Conservation (phyloP, 1,284 basidiomycete genomes). For the Fistulinella cinereoalba region DNA sequence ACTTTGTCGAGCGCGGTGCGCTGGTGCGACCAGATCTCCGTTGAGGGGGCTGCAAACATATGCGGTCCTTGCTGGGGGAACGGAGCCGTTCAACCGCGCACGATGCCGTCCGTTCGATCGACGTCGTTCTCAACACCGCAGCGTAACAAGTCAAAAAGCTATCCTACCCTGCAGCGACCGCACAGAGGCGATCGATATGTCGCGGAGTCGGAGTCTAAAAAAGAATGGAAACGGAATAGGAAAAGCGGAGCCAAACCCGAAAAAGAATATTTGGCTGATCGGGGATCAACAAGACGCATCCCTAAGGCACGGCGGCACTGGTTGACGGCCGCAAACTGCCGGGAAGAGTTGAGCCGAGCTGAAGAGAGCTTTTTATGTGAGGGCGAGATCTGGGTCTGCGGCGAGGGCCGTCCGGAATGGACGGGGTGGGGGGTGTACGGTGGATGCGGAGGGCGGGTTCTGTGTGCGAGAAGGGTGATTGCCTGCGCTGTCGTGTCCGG, state of each 20-base stretch:
- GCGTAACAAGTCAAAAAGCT: too few species aligned
- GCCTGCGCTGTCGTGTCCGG: constrained; percentile 3
- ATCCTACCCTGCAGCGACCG: too few species aligned
- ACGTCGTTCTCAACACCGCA: too few species aligned
- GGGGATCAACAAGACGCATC: constrained; percentile 37
- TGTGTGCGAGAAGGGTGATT: constrained; percentile 24
- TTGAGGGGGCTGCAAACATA: too few species aligned
- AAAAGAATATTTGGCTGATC: constrained; percentile 34
- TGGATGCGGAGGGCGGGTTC: constrained; percentile 1
- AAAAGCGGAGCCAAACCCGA: constrained; percentile 33
- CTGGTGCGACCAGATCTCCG: background rate
- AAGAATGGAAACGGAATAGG: constrained; percentile 10
- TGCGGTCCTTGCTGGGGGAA: too few species aligned
- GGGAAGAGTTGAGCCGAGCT: too few species aligned
- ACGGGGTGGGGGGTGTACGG: background rate
- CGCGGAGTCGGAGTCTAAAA: constrained; percentile 31
- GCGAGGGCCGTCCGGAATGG: background rate
- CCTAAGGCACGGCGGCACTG: constrained; percentile 30
- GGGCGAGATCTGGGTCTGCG: too few species aligned
- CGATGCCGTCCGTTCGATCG: too few species aligned
- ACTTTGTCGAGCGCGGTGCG: constrained; percentile 10
- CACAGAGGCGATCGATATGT: constrained; percentile 13
- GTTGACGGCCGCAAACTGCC: constrained; percentile 31
- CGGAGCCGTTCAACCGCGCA: too few species aligned
- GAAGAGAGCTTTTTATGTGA: too few species aligned